These are phyloP conservation scores for Collybia sordida DNA, from an alignment of 768 basidiomycete species.

Conservation along the genomic window DNA sequence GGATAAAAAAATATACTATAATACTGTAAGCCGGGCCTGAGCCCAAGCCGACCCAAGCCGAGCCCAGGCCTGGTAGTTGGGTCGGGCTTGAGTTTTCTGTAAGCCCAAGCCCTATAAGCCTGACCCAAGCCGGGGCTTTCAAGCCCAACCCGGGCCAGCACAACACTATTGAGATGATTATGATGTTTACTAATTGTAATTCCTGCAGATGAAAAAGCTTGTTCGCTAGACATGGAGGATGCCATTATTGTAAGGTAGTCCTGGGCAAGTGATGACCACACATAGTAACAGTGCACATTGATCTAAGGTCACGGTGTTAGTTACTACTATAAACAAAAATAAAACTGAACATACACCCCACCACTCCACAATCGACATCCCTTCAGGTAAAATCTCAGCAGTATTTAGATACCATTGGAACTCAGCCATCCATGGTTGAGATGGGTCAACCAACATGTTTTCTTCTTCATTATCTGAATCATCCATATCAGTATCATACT, in stretches of 20 bases:
- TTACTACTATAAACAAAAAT: neutral
- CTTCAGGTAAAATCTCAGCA: conserved; percentile 3
- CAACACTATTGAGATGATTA: no score
- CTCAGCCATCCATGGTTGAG: conserved; percentile 15
- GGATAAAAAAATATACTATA: no score
- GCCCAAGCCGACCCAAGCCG: no score
- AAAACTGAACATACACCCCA: conserved; percentile 25
- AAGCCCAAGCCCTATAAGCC: no score
- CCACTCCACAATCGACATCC: conserved; percentile 23
- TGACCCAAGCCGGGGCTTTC: neutral
- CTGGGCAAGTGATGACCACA: conserved; percentile 34
- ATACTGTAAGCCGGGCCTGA: no score
- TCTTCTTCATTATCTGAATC: no score
- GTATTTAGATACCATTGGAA: conserved; percentile 23
- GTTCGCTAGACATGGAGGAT: conserved; percentile 35
- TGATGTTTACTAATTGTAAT: conserved; percentile 36
- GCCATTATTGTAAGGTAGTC: conserved; percentile 40
- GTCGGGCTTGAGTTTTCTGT: no score
- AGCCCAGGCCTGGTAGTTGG: no score
- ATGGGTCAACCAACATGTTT: no score
- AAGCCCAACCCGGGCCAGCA: neutral
- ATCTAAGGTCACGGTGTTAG: conserved; percentile 10
- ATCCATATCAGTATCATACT: no score
- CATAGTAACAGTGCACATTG: conserved; percentile 25
- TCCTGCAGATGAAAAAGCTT: conserved; percentile 37